phyloP scores from a whole-genome alignment of 2,329 filamentous ascomycete genomes.

The Zymoseptoria brevis region DNA sequence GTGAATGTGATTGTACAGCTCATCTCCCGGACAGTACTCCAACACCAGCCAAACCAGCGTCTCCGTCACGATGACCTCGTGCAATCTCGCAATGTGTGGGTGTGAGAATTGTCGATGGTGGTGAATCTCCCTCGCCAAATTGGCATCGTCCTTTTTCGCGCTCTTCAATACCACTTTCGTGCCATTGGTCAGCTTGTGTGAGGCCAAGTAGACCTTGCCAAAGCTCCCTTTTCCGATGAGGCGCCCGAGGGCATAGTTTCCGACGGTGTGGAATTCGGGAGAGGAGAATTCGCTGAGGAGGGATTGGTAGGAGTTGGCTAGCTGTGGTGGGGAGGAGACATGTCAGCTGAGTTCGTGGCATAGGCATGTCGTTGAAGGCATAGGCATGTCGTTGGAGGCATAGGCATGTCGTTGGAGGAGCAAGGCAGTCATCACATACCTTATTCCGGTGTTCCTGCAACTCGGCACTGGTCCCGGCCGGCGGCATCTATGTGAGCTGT shows the following conservation, averaged over 20 bases:
- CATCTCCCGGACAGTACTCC: constrained; percentile 94
- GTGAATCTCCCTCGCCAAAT: constrained; percentile 94
- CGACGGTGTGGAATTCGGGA: constrained; percentile 82
- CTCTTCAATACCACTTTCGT: constrained; percentile 99
- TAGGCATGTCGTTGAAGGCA: constrained; percentile 1
- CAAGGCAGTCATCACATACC: constrained; percentile 13
- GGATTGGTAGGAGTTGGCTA: constrained; percentile 94
- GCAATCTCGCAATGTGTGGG: constrained; percentile 90
- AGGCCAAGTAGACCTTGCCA: constrained; percentile 93
- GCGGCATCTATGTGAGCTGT: constrained; percentile 24
- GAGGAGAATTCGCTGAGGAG: constrained; percentile 93
- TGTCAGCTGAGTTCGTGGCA: constrained; percentile 7
- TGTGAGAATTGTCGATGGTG: constrained; percentile 97
- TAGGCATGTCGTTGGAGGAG: constrained; percentile 1
- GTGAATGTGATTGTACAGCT: constrained; percentile 93
- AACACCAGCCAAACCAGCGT: constrained; percentile 89
- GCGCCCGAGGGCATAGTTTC: constrained; percentile 85
- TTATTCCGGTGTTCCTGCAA: constrained; percentile 31
- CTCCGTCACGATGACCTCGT: constrained; percentile 98
- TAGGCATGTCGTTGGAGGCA: constrained; percentile 1
- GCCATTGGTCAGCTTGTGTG: constrained; percentile 95
- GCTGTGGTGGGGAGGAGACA: constrained; percentile 45
- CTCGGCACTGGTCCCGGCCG: constrained; percentile 29
- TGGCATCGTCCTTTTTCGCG: constrained; percentile 89
- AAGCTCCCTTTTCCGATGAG: constrained; percentile 97